Conservation (phyloP, 2,329 filamentous ascomycete species). For the Setomelanomma holmii region DNA sequence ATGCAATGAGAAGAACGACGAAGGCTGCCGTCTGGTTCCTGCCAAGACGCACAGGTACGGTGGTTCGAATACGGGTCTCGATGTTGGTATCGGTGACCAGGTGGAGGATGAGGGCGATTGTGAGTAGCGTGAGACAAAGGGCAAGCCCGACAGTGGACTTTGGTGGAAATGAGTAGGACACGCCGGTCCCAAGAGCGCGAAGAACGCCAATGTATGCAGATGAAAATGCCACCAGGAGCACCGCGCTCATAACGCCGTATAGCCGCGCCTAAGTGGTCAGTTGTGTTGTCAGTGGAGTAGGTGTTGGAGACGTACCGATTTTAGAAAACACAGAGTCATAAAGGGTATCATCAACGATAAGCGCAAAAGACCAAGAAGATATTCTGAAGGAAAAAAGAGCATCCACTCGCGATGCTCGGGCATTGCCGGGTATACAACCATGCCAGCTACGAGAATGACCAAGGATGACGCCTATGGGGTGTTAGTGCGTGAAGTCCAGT, state of each 20-base stretch:
- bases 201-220: constrained; percentile 44
- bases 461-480: constrained; percentile 36
- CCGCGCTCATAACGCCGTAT: constrained; percentile 44
- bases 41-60: constrained; percentile 40
- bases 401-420: constrained; percentile 47
- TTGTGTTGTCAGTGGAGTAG: constrained; percentile 19
- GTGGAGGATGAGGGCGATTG: constrained; percentile 39
- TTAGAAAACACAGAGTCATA: constrained; percentile 45
- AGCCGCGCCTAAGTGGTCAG: constrained; percentile 41
- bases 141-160: constrained; percentile 41
- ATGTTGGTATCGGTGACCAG: constrained; percentile 39
- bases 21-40: constrained; percentile 40
- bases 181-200: constrained; percentile 39
- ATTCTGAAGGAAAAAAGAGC: constrained; percentile 40
- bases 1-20: constrained; percentile 52
- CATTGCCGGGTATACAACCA: constrained; percentile 37
- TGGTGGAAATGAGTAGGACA: constrained; percentile 43
- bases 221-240: constrained; percentile 42
- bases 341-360: constrained; percentile 48
- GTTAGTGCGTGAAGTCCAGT: constrained; percentile 18
- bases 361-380: constrained; percentile 42
- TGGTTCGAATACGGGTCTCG: constrained; percentile 35
- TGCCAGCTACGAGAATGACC: constrained; percentile 37
- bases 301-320: constrained; percentile 33
- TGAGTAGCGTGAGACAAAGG: constrained; percentile 39